Evolutionary conservation across 129 eudicot genomes (phyloP).

Genomic region (Flaveria ramosissima): DNA sequence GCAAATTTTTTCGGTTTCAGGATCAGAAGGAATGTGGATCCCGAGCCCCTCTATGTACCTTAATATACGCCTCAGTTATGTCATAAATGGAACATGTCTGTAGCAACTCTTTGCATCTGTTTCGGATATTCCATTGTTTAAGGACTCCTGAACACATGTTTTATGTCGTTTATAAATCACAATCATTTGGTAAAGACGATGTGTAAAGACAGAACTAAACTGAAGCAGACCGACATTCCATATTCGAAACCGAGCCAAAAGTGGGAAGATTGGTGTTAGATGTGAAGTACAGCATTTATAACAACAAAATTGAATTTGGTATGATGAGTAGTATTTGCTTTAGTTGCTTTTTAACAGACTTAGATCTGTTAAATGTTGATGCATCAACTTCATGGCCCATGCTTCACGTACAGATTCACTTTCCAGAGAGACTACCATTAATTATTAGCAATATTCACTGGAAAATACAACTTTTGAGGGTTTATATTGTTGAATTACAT

Average conservation of each 20-base stretch:
- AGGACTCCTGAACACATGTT: not conserved
- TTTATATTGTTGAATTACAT: too few relatives aligned
- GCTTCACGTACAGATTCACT: slow-evolving; percentile 8
- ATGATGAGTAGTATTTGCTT: too few relatives aligned
- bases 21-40: slow-evolving; percentile 80
- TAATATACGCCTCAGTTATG: slow-evolving; percentile 23
- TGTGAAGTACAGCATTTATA: slow-evolving; percentile 18
- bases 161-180: not conserved
- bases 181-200: not conserved
- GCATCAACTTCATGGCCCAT: slow-evolving; percentile 24
- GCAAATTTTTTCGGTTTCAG: slow-evolving; percentile 39
- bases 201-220: not conserved
- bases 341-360: slow-evolving; percentile 6
- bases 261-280: not conserved
- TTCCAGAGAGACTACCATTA: not conserved
- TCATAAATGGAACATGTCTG: not conserved
- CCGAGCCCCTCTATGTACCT: slow-evolving; percentile 73
- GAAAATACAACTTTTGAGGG: too few relatives aligned
- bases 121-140: not conserved
- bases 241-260: not conserved
- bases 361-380: not conserved
- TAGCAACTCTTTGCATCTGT: not conserved
- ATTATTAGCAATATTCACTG: too few relatives aligned
- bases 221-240: slow-evolving; percentile 1
- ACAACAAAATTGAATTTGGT: not conserved